These are phyloP conservation scores for Paracorniculantispora psalliotae DNA, from an alignment of 2,329 filamentous ascomycete species.

Conservation along the genomic window DNA sequence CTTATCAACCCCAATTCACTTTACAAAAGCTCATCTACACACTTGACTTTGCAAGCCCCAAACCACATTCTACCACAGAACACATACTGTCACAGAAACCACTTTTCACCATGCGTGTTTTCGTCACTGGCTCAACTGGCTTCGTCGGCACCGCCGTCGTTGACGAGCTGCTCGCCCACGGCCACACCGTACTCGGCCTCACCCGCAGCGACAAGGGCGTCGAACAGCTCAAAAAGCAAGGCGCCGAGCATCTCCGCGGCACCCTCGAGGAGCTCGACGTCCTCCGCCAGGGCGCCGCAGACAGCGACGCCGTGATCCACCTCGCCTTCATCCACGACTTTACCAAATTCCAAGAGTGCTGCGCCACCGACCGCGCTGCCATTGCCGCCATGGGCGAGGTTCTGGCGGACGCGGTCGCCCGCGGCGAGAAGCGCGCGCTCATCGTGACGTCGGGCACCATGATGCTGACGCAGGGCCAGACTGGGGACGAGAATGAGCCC, in stretches of 20 bases:
- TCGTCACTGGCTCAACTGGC: conserved; percentile 40
- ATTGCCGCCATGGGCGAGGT: conserved; percentile 31
- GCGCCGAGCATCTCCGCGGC: conserved; percentile 30
- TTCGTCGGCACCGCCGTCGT: conserved; percentile 36
- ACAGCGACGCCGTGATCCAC: conserved; percentile 34
- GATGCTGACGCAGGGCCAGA: conserved; percentile 19
- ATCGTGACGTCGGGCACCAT: conserved; percentile 34
- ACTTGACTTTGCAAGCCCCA: too few species aligned
- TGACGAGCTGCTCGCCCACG: conserved; percentile 31
- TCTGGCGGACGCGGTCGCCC: conserved; percentile 23
- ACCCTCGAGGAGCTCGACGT: conserved; percentile 29
- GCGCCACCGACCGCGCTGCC: conserved; percentile 28
- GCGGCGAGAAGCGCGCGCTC: conserved; percentile 25
- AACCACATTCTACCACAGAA: too few species aligned
- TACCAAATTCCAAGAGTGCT: conserved; percentile 15
- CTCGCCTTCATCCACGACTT: conserved; percentile 40
- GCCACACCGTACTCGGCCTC: conserved; percentile 37
- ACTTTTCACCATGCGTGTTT: conserved; percentile 28
- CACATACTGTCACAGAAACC: too few species aligned
- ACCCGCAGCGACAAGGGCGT: conserved; percentile 30
- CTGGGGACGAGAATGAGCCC: conserved; percentile 27
- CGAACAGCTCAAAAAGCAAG: conserved; percentile 24
- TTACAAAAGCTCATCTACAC: too few species aligned
- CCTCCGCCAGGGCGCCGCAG: conserved; percentile 27
- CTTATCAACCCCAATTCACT: too few species aligned